Conservation (phyloP, 495 filamentous ascomycete species). For the Daldinia caldariorum region DNA sequence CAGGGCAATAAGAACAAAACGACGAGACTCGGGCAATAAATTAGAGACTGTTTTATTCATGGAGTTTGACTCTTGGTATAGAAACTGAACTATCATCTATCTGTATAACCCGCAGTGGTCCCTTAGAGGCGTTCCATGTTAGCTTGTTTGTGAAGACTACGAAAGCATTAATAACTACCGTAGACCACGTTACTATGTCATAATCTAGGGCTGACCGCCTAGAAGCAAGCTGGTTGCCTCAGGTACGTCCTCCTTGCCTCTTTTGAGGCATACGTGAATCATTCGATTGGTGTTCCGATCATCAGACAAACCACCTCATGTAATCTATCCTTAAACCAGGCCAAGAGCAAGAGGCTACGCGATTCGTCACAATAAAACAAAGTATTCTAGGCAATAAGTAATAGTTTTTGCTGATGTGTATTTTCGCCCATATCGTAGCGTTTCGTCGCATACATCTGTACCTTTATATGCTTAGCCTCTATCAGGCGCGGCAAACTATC, state of each 20-base stretch:
- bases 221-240: background rate
- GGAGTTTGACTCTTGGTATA: no score
- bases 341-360: slow-evolving; percentile 5
- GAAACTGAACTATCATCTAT: no score
- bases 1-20: no score
- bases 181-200: background rate
- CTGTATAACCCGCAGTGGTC: no score
- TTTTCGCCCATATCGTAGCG: slow-evolving; percentile 17
- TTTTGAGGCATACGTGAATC: background rate
- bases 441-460: slow-evolving; percentile 26
- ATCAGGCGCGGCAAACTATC: slow-evolving; percentile 30
- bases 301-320: background rate
- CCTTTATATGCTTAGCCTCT: slow-evolving; percentile 34
- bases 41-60: no score
- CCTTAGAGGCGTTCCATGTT: no score
- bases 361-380: background rate
- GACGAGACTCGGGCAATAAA: no score
- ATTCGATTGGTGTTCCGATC: background rate
- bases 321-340: slow-evolving; percentile 3
- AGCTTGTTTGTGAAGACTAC: no score
- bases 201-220: background rate
- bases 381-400: slow-evolving; percentile 13
- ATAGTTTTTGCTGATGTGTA: slow-evolving; percentile 36
- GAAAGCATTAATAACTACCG: no score
- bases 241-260: no score